Base-by-base conservation (phyloP, 257 asterid genomes). In the Nyctanthes arbortristis region DNA sequence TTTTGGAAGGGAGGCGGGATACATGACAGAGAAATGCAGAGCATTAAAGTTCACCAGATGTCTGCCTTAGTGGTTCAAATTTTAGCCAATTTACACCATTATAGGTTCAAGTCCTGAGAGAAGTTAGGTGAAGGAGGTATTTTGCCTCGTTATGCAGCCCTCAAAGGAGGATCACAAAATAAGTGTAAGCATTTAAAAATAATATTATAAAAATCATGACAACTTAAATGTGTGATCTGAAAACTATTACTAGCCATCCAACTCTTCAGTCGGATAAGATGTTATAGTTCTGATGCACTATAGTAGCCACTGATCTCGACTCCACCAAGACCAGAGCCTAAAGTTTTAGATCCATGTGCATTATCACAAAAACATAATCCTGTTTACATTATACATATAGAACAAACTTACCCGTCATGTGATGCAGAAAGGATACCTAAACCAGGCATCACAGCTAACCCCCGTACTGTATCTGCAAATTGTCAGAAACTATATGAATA, bases 351-450 rank as follows among this genome's bases (percentile, higher is more conserved):
- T 66, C 60, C 67, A 59, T 59, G 32, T 52, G 73, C 59, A 67
- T 64, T 36, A 47, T 7, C 59, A 24, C 5, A 22, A 65, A n/a
- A 58, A 52, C 54, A 63, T n/a, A n/a, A n/a, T n/a, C n/a, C n/a
- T 0, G 45, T 67, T 57, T 43, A 76, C 39, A 22, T 49, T 14
- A 47, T 28, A 69, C 39, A 61, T 43, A 13, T 4, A 56, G 14
- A 45, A 59, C 73, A 52, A 77, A 60, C 60, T 71, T 78, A 91
- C 99, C 99, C 97, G 81, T 94, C 99, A 79, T 94, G 99, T 40
- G 99, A 94, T 61, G 99, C 93, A 39, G 99, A 94, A 66, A 94
- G 84, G 72, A 94, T 69, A 80, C 99, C 99, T 66, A 91, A 68
- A 61, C 80, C 84, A 56, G 95, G 97, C 92, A 94, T 84, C 47